A percentile compares a stretch with the other conserved stretches of the same genome.
phyloP scores from a whole-genome alignment of 2,329 filamentous ascomycete species.

The Lasiodiplodia hormozganensis region DNA sequence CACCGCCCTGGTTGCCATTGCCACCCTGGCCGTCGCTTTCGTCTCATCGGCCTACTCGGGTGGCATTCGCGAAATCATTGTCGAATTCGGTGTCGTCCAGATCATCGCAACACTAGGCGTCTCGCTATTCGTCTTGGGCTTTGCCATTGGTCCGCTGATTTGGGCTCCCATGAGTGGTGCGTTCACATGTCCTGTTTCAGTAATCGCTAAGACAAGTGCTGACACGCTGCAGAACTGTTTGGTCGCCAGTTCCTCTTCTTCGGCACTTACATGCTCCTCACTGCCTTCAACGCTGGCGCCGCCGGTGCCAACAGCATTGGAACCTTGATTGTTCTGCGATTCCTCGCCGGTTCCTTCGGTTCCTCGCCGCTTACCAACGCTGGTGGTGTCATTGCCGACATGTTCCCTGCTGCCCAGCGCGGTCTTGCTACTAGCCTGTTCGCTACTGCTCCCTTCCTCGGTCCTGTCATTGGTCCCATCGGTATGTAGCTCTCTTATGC shows the following conservation, averaged over 20 bases:
- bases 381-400: constrained; percentile 56
- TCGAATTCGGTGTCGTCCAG: constrained; percentile 59
- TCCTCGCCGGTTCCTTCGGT: constrained; percentile 54
- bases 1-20: constrained; percentile 67
- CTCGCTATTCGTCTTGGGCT: constrained; percentile 69
- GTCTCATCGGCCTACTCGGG: constrained; percentile 72
- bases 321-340: constrained; percentile 54
- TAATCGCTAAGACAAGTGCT: not conserved
- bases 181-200: constrained; percentile 1
- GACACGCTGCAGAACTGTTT: constrained; percentile 58
- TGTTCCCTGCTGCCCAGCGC: constrained; percentile 47
- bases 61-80: constrained; percentile 61
- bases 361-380: constrained; percentile 54
- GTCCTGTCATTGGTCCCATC: constrained; percentile 34
- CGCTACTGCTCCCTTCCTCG: constrained; percentile 33
- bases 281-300: constrained; percentile 50
- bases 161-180: constrained; percentile 62
- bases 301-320: constrained; percentile 54
- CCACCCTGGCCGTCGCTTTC: constrained; percentile 73
- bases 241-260: constrained; percentile 52
- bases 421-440: constrained; percentile 34
- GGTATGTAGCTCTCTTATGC: not conserved
- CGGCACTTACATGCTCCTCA: constrained; percentile 45
- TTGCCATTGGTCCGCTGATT: constrained; percentile 63
- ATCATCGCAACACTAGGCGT: constrained; percentile 68